Evolutionary conservation across 331 rosid species (phyloP).

Genomic region (Malus hybrid): DNA sequence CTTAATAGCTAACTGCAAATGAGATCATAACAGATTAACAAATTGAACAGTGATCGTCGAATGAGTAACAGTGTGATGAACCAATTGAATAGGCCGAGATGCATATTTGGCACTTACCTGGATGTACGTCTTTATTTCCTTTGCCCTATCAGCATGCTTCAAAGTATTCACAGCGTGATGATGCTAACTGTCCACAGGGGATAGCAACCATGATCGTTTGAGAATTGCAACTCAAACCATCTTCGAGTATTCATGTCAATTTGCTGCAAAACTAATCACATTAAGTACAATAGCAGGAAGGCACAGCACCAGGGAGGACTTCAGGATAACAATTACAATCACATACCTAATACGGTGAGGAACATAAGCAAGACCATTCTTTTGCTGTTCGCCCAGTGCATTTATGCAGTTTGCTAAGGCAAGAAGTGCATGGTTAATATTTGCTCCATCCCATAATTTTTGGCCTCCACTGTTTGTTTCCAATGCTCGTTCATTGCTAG

Average conservation of each 20-base stretch:
- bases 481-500: conserved; percentile 56
- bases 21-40: not conserved
- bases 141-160: conserved; percentile 61
- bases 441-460: conserved; percentile 59
- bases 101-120: conserved; percentile 31
- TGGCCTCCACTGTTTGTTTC: conserved; percentile 54
- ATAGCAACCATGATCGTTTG: conserved; percentile 61
- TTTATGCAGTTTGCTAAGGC: conserved; percentile 65
- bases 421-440: conserved; percentile 61
- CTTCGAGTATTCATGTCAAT: conserved; percentile 57
- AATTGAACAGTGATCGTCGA: not conserved
- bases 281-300: conserved; percentile 12
- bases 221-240: conserved; percentile 59
- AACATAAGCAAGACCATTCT: conserved; percentile 59
- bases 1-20: not conserved
- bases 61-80: not conserved
- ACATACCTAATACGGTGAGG: conserved; percentile 52
- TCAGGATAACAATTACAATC: conserved; percentile 1
- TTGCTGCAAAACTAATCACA: conserved; percentile 35
- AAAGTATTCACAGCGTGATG: conserved; percentile 51
- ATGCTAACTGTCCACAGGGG: conserved; percentile 46
- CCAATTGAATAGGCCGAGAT: not conserved
- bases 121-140: conserved; percentile 57
- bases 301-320: conserved; percentile 1
- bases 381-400: conserved; percentile 54